phyloP scores from a whole-genome alignment of 148 eudicot species.

The Mesembryanthemum crystallinum region DNA sequence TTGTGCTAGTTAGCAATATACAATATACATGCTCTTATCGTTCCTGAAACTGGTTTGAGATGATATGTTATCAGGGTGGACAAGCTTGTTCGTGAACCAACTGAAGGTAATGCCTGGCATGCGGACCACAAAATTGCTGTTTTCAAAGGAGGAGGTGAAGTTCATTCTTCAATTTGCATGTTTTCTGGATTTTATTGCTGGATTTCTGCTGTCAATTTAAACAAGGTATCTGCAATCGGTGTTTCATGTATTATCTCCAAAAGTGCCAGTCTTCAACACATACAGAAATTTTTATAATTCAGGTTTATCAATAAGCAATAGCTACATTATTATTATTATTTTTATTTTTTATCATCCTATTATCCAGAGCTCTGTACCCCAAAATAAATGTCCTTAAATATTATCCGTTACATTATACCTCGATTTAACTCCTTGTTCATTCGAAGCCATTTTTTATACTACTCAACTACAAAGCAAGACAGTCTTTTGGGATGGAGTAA shows the following conservation, averaged over 20 bases:
- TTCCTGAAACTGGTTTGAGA: conserved; percentile 9
- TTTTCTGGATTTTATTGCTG: not conserved
- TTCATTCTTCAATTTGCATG: conserved; percentile 17
- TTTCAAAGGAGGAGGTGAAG: conserved; percentile 83
- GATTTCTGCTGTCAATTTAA: not conserved
- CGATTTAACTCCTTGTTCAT: not conserved
- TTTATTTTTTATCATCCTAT: not conserved
- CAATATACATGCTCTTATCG: not conserved
- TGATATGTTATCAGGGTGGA: conserved; percentile 50
- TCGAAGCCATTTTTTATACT: not conserved
- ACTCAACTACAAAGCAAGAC: no score
- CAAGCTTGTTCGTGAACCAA: conserved; percentile 76
- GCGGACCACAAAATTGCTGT: conserved; percentile 93
- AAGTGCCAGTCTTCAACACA: not conserved
- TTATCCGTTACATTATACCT: not conserved
- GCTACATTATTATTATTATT: no score
- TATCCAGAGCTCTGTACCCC: not conserved
- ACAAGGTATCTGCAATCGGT: not conserved
- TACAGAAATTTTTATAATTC: not conserved
- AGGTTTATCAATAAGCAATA: not conserved
- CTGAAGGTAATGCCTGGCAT: conserved; percentile 98
- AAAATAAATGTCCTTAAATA: not conserved
- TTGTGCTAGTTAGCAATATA: not conserved
- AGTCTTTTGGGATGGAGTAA: not conserved
- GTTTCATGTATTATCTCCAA: not conserved